These are phyloP conservation scores for Arthonia radiata DNA, from an alignment of 495 filamentous ascomycete genomes.

Conservation along the genomic window DNA sequence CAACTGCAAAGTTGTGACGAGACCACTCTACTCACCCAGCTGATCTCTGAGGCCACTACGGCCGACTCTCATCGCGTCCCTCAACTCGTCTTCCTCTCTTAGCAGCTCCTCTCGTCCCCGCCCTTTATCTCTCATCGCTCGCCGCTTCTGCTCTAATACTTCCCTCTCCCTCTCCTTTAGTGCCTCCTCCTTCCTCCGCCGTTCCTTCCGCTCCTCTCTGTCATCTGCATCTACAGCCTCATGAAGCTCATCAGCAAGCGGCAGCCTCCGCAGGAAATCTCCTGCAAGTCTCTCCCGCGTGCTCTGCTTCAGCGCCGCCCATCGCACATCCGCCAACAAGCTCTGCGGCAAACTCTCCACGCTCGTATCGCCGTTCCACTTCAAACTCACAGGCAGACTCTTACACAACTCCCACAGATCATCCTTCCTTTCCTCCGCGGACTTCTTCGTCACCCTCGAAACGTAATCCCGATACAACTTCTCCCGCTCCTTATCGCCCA, in stretches of 20 bases:
- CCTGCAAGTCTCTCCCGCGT: conserved; percentile 50
- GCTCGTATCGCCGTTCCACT: conserved; percentile 40
- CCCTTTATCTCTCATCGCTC: conserved; percentile 36
- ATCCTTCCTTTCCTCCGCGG: conserved; percentile 5
- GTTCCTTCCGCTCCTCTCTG: conserved; percentile 34
- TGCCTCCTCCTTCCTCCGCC: conserved; percentile 45
- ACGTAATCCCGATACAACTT: conserved; percentile 80
- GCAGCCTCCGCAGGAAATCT: conserved; percentile 48
- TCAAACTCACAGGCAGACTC: conserved; percentile 31
- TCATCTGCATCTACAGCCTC: conserved; percentile 32
- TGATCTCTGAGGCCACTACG: conserved; percentile 30
- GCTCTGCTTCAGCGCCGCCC: conserved; percentile 46
- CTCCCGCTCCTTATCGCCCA: conserved; percentile 73
- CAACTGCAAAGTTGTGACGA: too few relatives aligned
- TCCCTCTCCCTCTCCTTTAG: conserved; percentile 46
- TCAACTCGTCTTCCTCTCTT: conserved; percentile 57
- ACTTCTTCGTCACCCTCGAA: conserved; percentile 16
- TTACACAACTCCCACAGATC: conserved; percentile 62
- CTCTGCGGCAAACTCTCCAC: conserved; percentile 37
- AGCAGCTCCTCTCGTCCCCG: conserved; percentile 39
- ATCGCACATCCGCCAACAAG: conserved; percentile 54
- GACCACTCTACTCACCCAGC: too few relatives aligned
- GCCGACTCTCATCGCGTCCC: conserved; percentile 50
- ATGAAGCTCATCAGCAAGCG: conserved; percentile 31
- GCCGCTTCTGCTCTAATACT: conserved; percentile 51